These are phyloP conservation scores for Fusarium sp. DNA, from an alignment of 2,329 filamentous ascomycete species.

Conservation along the genomic window DNA sequence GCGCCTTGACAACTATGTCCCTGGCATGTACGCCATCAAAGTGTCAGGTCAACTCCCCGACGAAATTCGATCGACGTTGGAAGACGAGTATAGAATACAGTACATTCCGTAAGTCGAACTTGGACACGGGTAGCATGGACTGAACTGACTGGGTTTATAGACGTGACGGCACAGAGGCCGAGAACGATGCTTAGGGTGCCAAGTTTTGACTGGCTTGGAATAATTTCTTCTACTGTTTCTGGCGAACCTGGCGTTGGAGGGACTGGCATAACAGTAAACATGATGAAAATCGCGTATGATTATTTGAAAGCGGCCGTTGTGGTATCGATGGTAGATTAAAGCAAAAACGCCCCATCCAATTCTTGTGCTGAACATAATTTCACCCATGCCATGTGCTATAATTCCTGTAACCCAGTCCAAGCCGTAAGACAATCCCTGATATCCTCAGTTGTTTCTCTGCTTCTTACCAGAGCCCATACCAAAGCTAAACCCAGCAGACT, in stretches of 20 bases:
- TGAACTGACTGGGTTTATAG: conserved; percentile 45
- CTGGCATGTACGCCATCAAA: conserved; percentile 92
- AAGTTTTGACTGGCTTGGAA: background rate
- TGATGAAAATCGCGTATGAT: conserved; percentile 10
- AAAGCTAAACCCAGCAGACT: conserved; percentile 54
- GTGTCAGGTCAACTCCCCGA: conserved; percentile 83
- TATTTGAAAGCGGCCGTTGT: conserved; percentile 34
- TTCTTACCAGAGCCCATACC: conserved; percentile 61
- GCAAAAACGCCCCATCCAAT: conserved; percentile 28
- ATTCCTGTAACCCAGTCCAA: background rate
- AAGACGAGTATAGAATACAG: conserved; percentile 69
- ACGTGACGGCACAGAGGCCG: conserved; percentile 64
- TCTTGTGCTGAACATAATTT: background rate
- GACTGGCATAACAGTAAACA: conserved; percentile 20
- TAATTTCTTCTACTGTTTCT: conserved; percentile 22
- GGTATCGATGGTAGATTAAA: conserved; percentile 43
- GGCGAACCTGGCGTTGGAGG: conserved; percentile 47
- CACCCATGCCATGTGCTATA: background rate
- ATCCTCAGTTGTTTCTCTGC: conserved; percentile 49
- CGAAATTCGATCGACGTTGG: conserved; percentile 66
- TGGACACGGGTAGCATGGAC: background rate
- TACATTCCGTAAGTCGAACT: conserved; percentile 65
- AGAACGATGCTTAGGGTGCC: conserved; percentile 52
- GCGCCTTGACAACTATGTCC: conserved; percentile 85
- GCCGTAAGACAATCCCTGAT: background rate